A percentile compares a stretch with the other conserved stretches of the same genome.
Conservation (phyloP, 2,329 filamentous ascomycete genomes). For the Epichloe uncinata region DNA sequence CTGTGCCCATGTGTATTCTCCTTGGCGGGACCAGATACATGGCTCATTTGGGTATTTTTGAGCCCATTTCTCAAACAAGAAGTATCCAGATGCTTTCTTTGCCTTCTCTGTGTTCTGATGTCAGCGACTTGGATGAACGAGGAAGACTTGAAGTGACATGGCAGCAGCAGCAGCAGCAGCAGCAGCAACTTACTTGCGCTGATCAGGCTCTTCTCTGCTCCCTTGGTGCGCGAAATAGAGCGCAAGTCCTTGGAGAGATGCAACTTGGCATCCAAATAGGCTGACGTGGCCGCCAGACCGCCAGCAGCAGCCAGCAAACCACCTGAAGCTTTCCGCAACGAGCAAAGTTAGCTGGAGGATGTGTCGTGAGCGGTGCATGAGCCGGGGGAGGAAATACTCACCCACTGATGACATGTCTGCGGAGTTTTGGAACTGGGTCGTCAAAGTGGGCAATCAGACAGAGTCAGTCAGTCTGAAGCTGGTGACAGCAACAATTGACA, state of each 20-base stretch:
- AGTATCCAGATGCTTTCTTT: constrained; percentile 4
- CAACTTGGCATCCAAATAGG: constrained; percentile 5
- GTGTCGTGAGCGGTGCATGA: too few species aligned
- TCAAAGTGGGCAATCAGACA: too few species aligned
- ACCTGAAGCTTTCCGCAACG: background rate
- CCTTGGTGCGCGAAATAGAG: background rate
- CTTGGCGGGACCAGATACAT: constrained; percentile 7
- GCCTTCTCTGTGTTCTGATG: background rate
- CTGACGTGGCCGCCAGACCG: constrained; percentile 2
- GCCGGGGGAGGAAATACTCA: too few species aligned
- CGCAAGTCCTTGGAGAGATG: constrained; percentile 3
- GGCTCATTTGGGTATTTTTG: background rate
- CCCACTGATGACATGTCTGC: too few species aligned
- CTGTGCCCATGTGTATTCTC: constrained; percentile 5
- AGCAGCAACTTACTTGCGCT: background rate
- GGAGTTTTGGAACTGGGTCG: too few species aligned
- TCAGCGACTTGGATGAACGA: background rate
- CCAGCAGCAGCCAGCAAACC: constrained; percentile 1
- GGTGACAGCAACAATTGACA: too few species aligned
- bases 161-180: background rate
- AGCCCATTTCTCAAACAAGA: constrained; percentile 1
- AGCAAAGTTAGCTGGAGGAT: background rate
- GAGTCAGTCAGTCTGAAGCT: too few species aligned
- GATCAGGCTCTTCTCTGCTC: background rate
- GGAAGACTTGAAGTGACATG: too few species aligned